phyloP scores from a whole-genome alignment of 2,329 filamentous ascomycete genomes.

The Aspergillus hiratsukae region DNA sequence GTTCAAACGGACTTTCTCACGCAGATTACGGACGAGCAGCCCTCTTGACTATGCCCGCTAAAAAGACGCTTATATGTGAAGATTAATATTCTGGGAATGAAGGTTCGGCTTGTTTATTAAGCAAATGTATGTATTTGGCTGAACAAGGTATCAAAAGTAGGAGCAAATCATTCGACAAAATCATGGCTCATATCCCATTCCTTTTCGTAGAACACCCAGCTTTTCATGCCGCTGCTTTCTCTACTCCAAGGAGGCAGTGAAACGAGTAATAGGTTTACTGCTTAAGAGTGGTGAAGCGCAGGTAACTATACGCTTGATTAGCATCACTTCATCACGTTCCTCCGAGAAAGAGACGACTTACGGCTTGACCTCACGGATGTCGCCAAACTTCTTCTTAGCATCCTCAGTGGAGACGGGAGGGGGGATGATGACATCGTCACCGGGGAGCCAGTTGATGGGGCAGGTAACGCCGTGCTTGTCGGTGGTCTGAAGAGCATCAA shows the following conservation, averaged over 20 bases:
- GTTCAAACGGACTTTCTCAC: neutral
- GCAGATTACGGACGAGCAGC: neutral
- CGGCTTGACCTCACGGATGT: conserved; percentile 59
- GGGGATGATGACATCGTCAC: conserved; percentile 90
- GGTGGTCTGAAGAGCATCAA: conserved; percentile 76
- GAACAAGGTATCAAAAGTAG: conserved; percentile 8
- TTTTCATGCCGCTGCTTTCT: neutral
- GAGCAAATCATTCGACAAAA: conserved; percentile 2
- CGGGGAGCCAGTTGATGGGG: conserved; percentile 85
- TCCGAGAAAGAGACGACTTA: conserved; percentile 25
- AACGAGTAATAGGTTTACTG: conserved; percentile 18
- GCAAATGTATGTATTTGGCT: neutral
- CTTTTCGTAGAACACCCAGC: conserved; percentile 1
- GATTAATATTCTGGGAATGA: neutral
- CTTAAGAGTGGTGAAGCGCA: conserved; percentile 34
- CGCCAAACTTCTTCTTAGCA: conserved; percentile 82
- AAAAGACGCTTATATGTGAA: too few relatives aligned
- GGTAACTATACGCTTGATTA: conserved; percentile 26
- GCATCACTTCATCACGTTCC: neutral
- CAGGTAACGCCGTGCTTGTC: conserved; percentile 88
- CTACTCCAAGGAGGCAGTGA: neutral
- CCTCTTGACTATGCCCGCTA: neutral
- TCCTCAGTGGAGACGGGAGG: conserved; percentile 77
- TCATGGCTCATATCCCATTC: conserved; percentile 8
- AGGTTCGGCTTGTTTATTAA: neutral